phyloP scores from a whole-genome alignment of 2,329 filamentous ascomycete species.

The Colletotrichum sp. region DNA sequence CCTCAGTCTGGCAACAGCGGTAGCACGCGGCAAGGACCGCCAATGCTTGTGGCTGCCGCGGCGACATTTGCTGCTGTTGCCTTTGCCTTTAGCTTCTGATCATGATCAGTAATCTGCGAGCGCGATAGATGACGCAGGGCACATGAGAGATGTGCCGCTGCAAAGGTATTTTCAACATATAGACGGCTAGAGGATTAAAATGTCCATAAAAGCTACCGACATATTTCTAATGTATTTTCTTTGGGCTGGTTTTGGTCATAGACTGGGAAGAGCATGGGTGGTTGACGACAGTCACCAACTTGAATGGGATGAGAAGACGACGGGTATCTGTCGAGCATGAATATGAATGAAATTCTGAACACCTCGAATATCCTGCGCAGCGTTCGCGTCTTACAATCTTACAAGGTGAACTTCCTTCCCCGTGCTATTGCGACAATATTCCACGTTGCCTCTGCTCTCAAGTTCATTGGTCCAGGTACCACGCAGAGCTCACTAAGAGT shows the following conservation, averaged over 20 bases:
- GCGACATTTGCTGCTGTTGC: not conserved
- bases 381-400: not conserved
- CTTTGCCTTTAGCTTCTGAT: not conserved
- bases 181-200: not conserved
- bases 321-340: not conserved
- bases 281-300: not conserved
- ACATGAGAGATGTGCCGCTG: not conserved
- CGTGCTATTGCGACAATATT: not conserved
- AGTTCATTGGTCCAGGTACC: not conserved
- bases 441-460: not conserved
- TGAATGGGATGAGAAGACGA: not conserved
- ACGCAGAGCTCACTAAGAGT: not conserved
- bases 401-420: not conserved
- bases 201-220: not conserved
- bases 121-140: not conserved
- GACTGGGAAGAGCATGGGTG: not conserved
- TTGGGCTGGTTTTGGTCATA: not conserved
- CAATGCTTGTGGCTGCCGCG: not conserved
- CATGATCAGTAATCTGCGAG: not conserved
- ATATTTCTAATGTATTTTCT: not conserved
- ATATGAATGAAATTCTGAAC: not conserved
- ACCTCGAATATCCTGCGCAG: not conserved
- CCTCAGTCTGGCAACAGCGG: slow-evolving; percentile 29
- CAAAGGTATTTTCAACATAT: not conserved
- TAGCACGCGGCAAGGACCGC: not conserved